Evolutionary conservation across 2,329 filamentous ascomycete genomes (phyloP).

Genomic region (Lachnellula subtilissima): DNA sequence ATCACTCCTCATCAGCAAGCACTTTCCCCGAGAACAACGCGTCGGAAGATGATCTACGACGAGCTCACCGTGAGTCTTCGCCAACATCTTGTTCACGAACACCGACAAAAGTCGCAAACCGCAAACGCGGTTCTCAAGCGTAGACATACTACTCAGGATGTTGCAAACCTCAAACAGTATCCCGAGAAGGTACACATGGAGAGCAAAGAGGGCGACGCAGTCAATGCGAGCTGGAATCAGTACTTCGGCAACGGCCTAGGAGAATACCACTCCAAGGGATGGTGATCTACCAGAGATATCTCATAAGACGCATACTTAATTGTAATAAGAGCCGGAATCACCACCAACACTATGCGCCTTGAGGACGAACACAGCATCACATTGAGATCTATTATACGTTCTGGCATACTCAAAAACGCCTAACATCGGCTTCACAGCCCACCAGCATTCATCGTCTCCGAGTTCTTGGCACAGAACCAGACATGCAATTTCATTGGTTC

Average conservation of each 20-base stretch:
- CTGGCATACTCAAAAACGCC: conserved; percentile 19
- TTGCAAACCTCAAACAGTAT: conserved; percentile 81
- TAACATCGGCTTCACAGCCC: conserved; percentile 29
- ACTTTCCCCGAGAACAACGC: conserved; percentile 84
- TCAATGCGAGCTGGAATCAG: conserved; percentile 74
- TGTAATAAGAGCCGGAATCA: conserved; percentile 14
- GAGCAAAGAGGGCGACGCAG: conserved; percentile 51
- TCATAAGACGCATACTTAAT: conserved; percentile 23
- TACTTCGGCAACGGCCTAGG: conserved; percentile 76
- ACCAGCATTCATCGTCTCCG: conserved; percentile 28
- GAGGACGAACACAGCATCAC: conserved; percentile 12
- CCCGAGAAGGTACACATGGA: conserved; percentile 61
- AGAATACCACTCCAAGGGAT: conserved; percentile 81
- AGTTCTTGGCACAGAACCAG: conserved; percentile 25
- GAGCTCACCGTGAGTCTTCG: conserved; percentile 91
- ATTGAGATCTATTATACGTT: conserved; percentile 20
- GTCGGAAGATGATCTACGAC: conserved; percentile 91
- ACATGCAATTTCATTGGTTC: conserved; percentile 16
- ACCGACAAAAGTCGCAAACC: conserved; percentile 87
- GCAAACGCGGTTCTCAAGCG: conserved; percentile 86
- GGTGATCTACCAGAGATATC: conserved; percentile 46
- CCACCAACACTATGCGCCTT: conserved; percentile 14
- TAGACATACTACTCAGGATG: conserved; percentile 83
- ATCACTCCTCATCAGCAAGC: conserved; percentile 59
- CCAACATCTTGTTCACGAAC: conserved; percentile 88